Percentiles rank a stretch among this genome's conserved stretches.
Conservation (phyloP, 2,329 filamentous ascomycete species). For the Diaporthe aspalathi region DNA sequence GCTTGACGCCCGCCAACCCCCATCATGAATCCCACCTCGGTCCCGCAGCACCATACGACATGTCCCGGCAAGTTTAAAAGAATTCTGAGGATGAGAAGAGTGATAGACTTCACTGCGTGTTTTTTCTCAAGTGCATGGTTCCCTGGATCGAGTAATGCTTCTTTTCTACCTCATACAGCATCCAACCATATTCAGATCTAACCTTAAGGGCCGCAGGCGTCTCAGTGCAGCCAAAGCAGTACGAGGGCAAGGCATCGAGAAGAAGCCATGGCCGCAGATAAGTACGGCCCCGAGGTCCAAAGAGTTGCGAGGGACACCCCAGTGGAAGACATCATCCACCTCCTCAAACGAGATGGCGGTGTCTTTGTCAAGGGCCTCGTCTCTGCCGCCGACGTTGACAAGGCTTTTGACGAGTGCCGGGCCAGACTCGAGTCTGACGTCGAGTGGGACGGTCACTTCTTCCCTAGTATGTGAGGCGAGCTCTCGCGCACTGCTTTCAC, state of each 20-base stretch:
- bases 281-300: constrained; percentile 9
- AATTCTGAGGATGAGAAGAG: neutral
- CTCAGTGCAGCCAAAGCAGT: neutral
- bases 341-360: constrained; percentile 10
- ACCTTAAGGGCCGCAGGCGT: neutral
- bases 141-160: no score
- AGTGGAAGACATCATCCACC: neutral
- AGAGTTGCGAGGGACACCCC: neutral
- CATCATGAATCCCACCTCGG: neutral
- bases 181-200: no score
- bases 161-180: no score
- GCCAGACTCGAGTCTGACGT: constrained; percentile 15
- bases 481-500: neutral
- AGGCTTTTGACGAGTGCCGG: constrained; percentile 18
- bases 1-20: neutral
- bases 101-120: neutral
- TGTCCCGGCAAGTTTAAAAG: neutral
- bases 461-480: neutral
- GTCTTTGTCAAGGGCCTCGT: constrained; percentile 10
- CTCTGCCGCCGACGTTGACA: constrained; percentile 5
- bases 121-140: neutral
- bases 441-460: constrained; percentile 5
- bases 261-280: neutral
- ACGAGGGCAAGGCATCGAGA: neutral
- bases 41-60: neutral